These are phyloP conservation scores for Annulohypoxylon moriforme DNA, from an alignment of 495 filamentous ascomycete genomes.

Conservation along the genomic window DNA sequence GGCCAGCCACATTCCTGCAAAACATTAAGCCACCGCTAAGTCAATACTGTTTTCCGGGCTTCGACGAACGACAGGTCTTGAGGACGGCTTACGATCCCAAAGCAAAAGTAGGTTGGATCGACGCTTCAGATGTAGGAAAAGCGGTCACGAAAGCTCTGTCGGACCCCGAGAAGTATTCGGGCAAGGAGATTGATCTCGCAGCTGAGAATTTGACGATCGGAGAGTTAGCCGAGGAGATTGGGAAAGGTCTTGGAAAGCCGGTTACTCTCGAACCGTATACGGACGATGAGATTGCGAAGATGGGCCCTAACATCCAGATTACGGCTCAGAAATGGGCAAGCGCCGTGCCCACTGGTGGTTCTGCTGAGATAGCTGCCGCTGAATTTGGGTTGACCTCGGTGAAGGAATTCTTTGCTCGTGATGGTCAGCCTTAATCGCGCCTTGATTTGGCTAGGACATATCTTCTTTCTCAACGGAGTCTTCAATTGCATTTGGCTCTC, in stretches of 20 bases:
- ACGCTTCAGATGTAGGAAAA: not conserved
- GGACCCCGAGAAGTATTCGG: not conserved
- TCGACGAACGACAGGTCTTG: not conserved
- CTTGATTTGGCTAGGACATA: not conserved
- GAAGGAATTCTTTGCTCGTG: not conserved
- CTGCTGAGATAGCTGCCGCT: not conserved
- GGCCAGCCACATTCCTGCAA: not conserved
- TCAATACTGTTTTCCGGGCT: constrained; percentile 6
- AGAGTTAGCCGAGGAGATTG: not conserved
- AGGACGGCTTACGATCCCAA: not conserved
- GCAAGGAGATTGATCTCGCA: not conserved
- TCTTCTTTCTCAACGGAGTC: not conserved
- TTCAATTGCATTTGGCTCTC: not conserved
- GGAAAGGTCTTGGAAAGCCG: not conserved
- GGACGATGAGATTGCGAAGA: not conserved
- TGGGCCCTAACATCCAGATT: not conserved
- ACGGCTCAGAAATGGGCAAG: constrained; percentile 2
- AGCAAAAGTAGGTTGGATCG: constrained; percentile 2
- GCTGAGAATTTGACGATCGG: constrained; percentile 1
- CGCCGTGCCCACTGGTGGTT: not conserved
- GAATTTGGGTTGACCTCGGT: not conserved
- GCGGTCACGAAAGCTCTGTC: not conserved
- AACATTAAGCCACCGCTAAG: not conserved
- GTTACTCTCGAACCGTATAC: not conserved
- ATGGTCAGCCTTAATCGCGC: not conserved